These are phyloP conservation scores for Polytrichum commune DNA, from an alignment of 225 moss, liverwort and hornwort species.

Conservation along the genomic window DNA sequence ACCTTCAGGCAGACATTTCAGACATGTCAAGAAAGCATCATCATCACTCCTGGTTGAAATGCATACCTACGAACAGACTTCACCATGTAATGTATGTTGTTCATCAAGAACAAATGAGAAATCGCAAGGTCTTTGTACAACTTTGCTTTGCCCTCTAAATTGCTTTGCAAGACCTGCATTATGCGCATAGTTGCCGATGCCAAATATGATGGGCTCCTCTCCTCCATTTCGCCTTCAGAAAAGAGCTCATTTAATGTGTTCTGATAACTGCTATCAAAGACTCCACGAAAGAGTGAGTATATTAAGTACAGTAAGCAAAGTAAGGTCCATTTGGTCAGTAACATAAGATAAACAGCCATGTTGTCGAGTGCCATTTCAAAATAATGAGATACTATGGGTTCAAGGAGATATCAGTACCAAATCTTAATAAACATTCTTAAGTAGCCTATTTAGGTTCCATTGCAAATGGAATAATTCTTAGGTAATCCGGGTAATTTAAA, in stretches of 20 bases:
- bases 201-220: constrained; percentile 65
- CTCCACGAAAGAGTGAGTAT: not conserved
- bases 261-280: constrained; percentile 63
- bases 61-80: constrained; percentile 82
- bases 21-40: not conserved
- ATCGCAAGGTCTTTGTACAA: constrained; percentile 84
- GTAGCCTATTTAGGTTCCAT: no score
- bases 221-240: constrained; percentile 49
- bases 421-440: no score
- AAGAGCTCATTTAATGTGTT: constrained; percentile 89
- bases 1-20: not conserved
- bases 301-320: not conserved
- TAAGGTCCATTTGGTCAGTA: no score
- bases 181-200: constrained; percentile 78
- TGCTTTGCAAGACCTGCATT: constrained; percentile 81
- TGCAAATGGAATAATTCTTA: no score
- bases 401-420: no score
- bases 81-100: constrained; percentile 97
- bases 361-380: no score
- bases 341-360: no score
- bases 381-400: no score
- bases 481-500: no score
- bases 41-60: not conserved
- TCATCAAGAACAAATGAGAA: constrained; percentile 88
- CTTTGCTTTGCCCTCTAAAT: constrained; percentile 91